A percentile compares a stretch with the other conserved stretches of the same genome.
Conservation (phyloP, 2,329 filamentous ascomycete species). For the Taxawa tesnikishii region DNA sequence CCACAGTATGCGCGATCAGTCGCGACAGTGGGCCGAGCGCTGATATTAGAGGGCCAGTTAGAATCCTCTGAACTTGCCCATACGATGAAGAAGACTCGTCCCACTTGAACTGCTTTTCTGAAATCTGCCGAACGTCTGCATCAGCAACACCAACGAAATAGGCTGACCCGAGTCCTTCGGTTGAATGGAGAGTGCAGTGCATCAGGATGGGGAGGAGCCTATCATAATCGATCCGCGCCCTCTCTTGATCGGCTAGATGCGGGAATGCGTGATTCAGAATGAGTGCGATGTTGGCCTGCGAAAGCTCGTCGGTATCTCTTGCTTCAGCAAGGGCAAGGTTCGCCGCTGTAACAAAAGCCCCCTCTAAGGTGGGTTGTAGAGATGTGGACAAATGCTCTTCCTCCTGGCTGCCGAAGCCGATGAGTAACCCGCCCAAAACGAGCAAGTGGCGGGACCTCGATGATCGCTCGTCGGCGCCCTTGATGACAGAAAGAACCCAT, state of each 20-base stretch:
- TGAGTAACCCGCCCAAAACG: slow-evolving; percentile 64
- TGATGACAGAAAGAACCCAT: slow-evolving; percentile 47
- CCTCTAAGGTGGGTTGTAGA: slow-evolving; percentile 57
- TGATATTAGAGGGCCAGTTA: slow-evolving; percentile 48
- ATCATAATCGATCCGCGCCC: slow-evolving; percentile 51
- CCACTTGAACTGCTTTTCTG: slow-evolving; percentile 51
- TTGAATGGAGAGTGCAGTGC: slow-evolving; percentile 54
- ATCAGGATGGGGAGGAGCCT: slow-evolving; percentile 56
- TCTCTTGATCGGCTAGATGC: slow-evolving; percentile 50
- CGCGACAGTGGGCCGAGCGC: slow-evolving; percentile 57
- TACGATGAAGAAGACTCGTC: slow-evolving; percentile 45
- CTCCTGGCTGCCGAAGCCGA: slow-evolving; percentile 59
- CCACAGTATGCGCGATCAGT: slow-evolving; percentile 51
- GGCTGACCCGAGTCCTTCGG: slow-evolving; percentile 62
- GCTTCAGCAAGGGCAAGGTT: slow-evolving; percentile 59
- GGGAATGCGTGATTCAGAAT: slow-evolving; percentile 69
- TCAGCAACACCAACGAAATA: slow-evolving; percentile 63
- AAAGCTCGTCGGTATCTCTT: slow-evolving; percentile 37
- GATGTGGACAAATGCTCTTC: slow-evolving; percentile 49
- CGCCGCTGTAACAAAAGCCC: slow-evolving; percentile 59
- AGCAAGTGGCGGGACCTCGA: slow-evolving; percentile 73
- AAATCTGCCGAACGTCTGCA: slow-evolving; percentile 48
- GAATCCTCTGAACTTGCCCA: slow-evolving; percentile 43
- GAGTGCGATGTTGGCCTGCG: slow-evolving; percentile 44
- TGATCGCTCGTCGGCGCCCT: slow-evolving; percentile 48